phyloP scores from a whole-genome alignment of 495 filamentous ascomycete species.

The Penicillium samsonianum region DNA sequence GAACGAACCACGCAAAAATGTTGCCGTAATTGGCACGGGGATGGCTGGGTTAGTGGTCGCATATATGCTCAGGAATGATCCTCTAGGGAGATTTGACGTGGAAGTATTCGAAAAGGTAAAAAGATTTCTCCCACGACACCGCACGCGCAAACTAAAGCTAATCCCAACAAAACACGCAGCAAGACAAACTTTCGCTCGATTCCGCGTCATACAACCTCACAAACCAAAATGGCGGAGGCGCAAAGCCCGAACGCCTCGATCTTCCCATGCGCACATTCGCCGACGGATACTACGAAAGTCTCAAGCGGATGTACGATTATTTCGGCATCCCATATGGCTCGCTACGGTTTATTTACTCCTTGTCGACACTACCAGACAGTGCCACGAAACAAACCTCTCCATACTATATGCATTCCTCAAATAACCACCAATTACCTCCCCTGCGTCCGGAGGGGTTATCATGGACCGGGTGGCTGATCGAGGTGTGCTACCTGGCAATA shows the following conservation, averaged over 20 bases:
- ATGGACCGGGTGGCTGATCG: slow-evolving; percentile 35
- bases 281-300: slow-evolving; percentile 54
- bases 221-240: slow-evolving; percentile 4
- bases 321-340: slow-evolving; percentile 46
- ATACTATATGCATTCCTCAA: slow-evolving; percentile 34
- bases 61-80: slow-evolving; percentile 50
- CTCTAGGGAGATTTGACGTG: slow-evolving; percentile 43
- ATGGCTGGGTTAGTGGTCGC: slow-evolving; percentile 56
- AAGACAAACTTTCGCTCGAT: slow-evolving; percentile 29
- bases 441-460: slow-evolving; percentile 24
- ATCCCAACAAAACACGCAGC: slow-evolving; percentile 5
- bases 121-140: background rate
- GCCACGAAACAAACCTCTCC: slow-evolving; percentile 17
- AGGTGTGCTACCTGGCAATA: slow-evolving; percentile 39
- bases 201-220: slow-evolving; percentile 24
- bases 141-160: background rate
- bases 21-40: slow-evolving; percentile 56
- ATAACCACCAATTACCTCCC: slow-evolving; percentile 48
- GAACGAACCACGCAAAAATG: slow-evolving; percentile 22
- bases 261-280: slow-evolving; percentile 61
- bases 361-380: slow-evolving; percentile 33
- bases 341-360: slow-evolving; percentile 42
- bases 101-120: slow-evolving; percentile 50
- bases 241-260: slow-evolving; percentile 32
- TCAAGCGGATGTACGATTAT: slow-evolving; percentile 56